These are phyloP conservation scores for Phylloporus scabripes DNA, from an alignment of 768 basidiomycete genomes.

Conservation along the genomic window DNA sequence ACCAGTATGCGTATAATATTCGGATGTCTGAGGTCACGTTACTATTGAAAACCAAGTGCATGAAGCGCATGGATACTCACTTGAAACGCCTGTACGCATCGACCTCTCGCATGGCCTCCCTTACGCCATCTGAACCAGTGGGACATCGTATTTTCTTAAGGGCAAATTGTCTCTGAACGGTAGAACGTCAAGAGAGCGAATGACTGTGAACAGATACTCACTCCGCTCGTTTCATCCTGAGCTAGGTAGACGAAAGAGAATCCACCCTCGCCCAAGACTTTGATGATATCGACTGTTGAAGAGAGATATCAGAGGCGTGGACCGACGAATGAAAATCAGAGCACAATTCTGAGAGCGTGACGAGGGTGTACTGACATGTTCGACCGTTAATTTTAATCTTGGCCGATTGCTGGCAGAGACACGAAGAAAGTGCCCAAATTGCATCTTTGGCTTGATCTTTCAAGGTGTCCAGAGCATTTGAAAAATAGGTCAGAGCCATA, in stretches of 20 bases:
- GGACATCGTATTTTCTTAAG: slow-evolving; percentile 97
- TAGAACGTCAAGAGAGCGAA: background rate
- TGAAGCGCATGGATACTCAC: slow-evolving; percentile 39
- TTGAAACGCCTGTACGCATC: slow-evolving; percentile 94
- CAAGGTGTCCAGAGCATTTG: slow-evolving; percentile 47
- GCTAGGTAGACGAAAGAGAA: slow-evolving; percentile 90
- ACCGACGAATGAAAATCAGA: slow-evolving; percentile 1
- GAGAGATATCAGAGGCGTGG: slow-evolving; percentile 1
- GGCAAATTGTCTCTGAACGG: slow-evolving; percentile 76
- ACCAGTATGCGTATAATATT: slow-evolving; percentile 96
- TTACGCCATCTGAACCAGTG: slow-evolving; percentile 80
- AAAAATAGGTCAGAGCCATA: slow-evolving; percentile 31
- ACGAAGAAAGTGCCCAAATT: slow-evolving; percentile 74
- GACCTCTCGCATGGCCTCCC: slow-evolving; percentile 83
- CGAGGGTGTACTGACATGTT: slow-evolving; percentile 61
- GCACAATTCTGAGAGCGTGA: slow-evolving; percentile 1
- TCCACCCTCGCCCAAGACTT: slow-evolving; percentile 93
- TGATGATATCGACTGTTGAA: slow-evolving; percentile 73
- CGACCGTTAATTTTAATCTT: slow-evolving; percentile 95
- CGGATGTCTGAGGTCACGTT: slow-evolving; percentile 57
- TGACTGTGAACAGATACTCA: slow-evolving; percentile 32
- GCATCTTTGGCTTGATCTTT: slow-evolving; percentile 80
- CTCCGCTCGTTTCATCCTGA: slow-evolving; percentile 81
- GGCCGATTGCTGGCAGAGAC: slow-evolving; percentile 74
- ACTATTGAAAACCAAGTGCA: background rate